Evolutionary conservation across 1,284 basidiomycete species (phyloP).

Genomic region (Puccinia hordei): DNA sequence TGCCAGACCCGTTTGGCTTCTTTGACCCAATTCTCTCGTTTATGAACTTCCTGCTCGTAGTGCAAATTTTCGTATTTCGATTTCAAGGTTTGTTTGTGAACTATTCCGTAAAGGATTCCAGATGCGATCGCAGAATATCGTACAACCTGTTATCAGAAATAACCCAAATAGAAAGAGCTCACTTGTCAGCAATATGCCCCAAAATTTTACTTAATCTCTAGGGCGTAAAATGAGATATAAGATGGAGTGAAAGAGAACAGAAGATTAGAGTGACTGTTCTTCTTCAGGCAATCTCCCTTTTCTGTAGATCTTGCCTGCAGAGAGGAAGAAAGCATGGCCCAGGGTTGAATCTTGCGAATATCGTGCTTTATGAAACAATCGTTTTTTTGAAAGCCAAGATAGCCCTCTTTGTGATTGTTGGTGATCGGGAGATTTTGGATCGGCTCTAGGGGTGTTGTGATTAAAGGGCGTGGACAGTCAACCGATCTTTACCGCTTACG

Average conservation of each 20-base stretch:
- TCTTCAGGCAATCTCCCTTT: not conserved
- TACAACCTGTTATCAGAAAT: conserved; percentile 71
- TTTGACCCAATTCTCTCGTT: conserved; percentile 44
- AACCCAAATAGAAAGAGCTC: not conserved
- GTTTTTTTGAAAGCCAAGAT: not conserved
- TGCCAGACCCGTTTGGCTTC: conserved; percentile 44
- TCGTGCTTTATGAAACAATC: not conserved
- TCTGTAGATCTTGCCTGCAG: not conserved
- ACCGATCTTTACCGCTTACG: conserved; percentile 13
- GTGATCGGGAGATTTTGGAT: not conserved
- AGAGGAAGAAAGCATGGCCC: not conserved
- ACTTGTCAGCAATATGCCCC: not conserved
- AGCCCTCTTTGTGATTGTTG: not conserved
- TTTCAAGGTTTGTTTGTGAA: conserved; percentile 87
- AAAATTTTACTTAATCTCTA: not conserved
- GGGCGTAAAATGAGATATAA: too few relatives aligned
- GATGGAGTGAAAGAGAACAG: too few relatives aligned
- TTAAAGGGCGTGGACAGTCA: not conserved
- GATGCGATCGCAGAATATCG: conserved; percentile 88
- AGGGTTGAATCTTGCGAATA: not conserved
- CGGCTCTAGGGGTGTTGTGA: not conserved
- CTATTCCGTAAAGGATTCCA: conserved; percentile 88
- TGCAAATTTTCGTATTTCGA: conserved; percentile 75
- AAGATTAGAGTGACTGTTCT: too few relatives aligned
- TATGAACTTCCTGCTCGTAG: conserved; percentile 43